Base-by-base conservation (phyloP, 768 basidiomycete species). In the Russula olivacea region DNA sequence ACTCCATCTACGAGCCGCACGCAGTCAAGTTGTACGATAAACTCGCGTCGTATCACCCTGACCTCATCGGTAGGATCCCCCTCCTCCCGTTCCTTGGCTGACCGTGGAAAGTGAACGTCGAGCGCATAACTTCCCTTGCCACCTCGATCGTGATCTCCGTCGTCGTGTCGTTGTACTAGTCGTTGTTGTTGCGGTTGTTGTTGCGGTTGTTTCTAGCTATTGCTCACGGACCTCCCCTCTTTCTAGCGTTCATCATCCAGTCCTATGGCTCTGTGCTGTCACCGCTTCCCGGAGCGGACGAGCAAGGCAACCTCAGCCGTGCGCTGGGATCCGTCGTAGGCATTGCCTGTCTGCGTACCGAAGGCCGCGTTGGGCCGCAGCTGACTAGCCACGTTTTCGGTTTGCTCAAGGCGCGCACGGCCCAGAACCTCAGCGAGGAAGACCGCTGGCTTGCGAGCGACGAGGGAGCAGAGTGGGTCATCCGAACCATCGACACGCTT, bases 311-410 rank as follows among this genome's bases (percentile, higher is more conserved):
- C 76, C 80, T 96, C 66, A 91, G 89, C 73, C 85, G 93, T 66
- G 84, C 88, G 43, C 72, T 93, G 72, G 86, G 91, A 56, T 93
- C 91, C 38, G 83, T 94, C 45, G 86, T 92, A 65, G 93, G 89
- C 34, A 86, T 89, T 51, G 87, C 93, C 28, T 87, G 90, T 64
- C 81, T 96, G 56, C 87, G 93, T 61, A 85, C 93, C 32, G 91
- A 94, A 70, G 85, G 83, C 32, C 79, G 87, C 51, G 93, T 95
- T 65, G 91, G 84, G 25, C 91, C 93, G 8, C 93, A 96, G 73
- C 79, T 96, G 61, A 87, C 78, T 12, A 93, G 91, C 73, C 93
- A 96, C 72, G 87, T 89, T 54, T 93, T 91, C 74, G 93, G 93
- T 14, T 81, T 96, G 68, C 84, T 93, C 71, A 96, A 94, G 74